These are phyloP conservation scores for Boletellus ananas DNA, from an alignment of 768 basidiomycete species.

Conservation along the genomic window DNA sequence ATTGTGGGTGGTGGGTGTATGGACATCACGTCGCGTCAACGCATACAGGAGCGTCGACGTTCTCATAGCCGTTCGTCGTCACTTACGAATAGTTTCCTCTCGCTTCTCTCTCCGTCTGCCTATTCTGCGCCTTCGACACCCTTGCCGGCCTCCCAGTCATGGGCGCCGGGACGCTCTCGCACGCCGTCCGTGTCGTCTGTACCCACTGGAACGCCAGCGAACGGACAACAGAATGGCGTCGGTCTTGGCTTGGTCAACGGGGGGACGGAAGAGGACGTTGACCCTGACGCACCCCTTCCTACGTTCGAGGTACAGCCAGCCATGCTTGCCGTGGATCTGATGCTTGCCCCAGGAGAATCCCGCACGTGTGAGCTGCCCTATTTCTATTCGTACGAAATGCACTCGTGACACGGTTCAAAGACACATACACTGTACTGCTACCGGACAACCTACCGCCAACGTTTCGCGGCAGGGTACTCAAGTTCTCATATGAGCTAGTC, in stretches of 20 bases:
- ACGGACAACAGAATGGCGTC: slow-evolving; percentile 17
- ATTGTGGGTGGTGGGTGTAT: slow-evolving; percentile 67
- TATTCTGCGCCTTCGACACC: slow-evolving; percentile 24
- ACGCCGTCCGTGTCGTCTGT: slow-evolving; percentile 25
- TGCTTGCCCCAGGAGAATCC: slow-evolving; percentile 78
- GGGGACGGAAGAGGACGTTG: slow-evolving; percentile 44
- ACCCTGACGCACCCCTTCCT: slow-evolving; percentile 67
- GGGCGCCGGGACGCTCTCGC: slow-evolving; percentile 16
- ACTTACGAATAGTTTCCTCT: slow-evolving; percentile 48
- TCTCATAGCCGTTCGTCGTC: slow-evolving; percentile 51
- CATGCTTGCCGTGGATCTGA: slow-evolving; percentile 86
- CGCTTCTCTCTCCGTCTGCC: slow-evolving; percentile 43
- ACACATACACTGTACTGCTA: slow-evolving; percentile 71
- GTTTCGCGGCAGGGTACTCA: slow-evolving; percentile 77
- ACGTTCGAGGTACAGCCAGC: slow-evolving; percentile 83
- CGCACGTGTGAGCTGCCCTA: slow-evolving; percentile 56
- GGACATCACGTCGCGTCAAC: slow-evolving; percentile 56
- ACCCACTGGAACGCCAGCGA: slow-evolving; percentile 1
- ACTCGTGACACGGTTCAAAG: slow-evolving; percentile 38
- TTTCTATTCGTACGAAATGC: background rate
- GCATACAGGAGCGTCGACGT: slow-evolving; percentile 22
- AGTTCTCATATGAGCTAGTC: slow-evolving; percentile 87
- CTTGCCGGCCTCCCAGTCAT: slow-evolving; percentile 23
- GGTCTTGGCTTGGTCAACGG: slow-evolving; percentile 31
- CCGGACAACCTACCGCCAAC: slow-evolving; percentile 87